Evolutionary conservation across 2,329 filamentous ascomycete species (phyloP), one percentile per base, ranked within the genome.

Genomic region (Paracoccidioides lutzii): DNA sequence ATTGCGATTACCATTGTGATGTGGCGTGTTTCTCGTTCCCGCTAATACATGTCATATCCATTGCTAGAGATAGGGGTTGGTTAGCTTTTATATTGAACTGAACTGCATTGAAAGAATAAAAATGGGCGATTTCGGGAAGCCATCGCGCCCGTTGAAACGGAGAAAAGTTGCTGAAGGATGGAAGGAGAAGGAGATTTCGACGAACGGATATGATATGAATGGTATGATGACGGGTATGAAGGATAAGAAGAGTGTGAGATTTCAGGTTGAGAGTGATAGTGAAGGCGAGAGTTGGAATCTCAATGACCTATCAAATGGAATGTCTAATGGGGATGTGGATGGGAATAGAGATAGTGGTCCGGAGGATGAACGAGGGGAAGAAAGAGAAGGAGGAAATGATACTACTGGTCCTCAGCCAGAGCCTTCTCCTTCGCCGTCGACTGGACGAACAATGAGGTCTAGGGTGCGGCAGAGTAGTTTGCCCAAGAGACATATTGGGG

Each of bases 91-190:
- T 3, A 37, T 37, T 37, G 5, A 9, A 49, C 37, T 37, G 12
- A 22, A 38, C n/a, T 35, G 12, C 6, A 15, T 7, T n/a, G 12
- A 43, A 15, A 32, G 8, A 4, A 28, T n/a, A 5, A 38, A 5
- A 30, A 56, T 56, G 55, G 35, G 41, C 9, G 51, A 54, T 12
- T 42, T 43, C 35, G 7, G 32, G 8, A 32, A 1, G 35, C n/a
- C 32, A 10, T 59, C 65, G n/a, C 67, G 66, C 37, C 62, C 67
- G 22, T 60, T 63, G 30, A 72, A 72, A 58, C 63, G 69, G 53
- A 68, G 70, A 57, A 67, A 67, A 54, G 65, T 71, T 38, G 70
- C 66, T 49, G 62, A 15, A 14, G 35, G 45, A n/a, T 15, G 45
- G 28, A 15, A 22, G 22, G 1, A 9, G 37, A 15, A 7, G 37